Percentiles rank a stretch among this genome's conserved stretches.
Evolutionary conservation across 2,329 filamentous ascomycete species (phyloP).

Genomic region (Pseudonectria foliicola): DNA sequence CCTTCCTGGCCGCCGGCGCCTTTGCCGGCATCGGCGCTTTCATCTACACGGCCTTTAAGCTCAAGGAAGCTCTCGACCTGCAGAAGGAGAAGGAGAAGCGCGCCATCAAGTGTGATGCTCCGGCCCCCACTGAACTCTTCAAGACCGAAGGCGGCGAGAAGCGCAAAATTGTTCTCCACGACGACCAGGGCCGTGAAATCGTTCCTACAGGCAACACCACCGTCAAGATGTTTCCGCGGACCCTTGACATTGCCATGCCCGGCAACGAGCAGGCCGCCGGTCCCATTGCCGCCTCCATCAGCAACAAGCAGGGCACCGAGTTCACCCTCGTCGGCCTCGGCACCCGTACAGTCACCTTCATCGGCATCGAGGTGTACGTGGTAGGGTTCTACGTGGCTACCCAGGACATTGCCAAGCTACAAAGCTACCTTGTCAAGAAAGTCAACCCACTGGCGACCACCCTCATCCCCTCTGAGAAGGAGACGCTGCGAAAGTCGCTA

Average conservation of each 20-base stretch:
- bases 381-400: constrained; percentile 88
- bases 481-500: constrained; percentile 60
- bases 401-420: constrained; percentile 71
- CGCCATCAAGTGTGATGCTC: constrained; percentile 35
- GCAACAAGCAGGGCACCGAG: constrained; percentile 46
- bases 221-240: constrained; percentile 73
- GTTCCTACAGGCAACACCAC: constrained; percentile 74
- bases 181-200: constrained; percentile 64
- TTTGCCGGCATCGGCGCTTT: constrained; percentile 43
- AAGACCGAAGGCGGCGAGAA: constrained; percentile 41
- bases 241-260: constrained; percentile 52
- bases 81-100: constrained; percentile 29
- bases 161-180: constrained; percentile 55
- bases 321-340: constrained; percentile 87
- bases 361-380: constrained; percentile 88
- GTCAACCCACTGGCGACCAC: constrained; percentile 75
- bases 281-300: constrained; percentile 31
- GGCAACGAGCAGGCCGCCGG: constrained; percentile 18
- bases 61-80: constrained; percentile 35
- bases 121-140: constrained; percentile 38
- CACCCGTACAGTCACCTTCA: constrained; percentile 81
- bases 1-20: constrained; percentile 45
- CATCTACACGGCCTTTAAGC: constrained; percentile 45
- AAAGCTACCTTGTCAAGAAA: constrained; percentile 66
- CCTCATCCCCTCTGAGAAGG: constrained; percentile 74